These are phyloP conservation scores for Cercophora samala DNA, from an alignment of 495 filamentous ascomycete genomes.

Conservation along the genomic window DNA sequence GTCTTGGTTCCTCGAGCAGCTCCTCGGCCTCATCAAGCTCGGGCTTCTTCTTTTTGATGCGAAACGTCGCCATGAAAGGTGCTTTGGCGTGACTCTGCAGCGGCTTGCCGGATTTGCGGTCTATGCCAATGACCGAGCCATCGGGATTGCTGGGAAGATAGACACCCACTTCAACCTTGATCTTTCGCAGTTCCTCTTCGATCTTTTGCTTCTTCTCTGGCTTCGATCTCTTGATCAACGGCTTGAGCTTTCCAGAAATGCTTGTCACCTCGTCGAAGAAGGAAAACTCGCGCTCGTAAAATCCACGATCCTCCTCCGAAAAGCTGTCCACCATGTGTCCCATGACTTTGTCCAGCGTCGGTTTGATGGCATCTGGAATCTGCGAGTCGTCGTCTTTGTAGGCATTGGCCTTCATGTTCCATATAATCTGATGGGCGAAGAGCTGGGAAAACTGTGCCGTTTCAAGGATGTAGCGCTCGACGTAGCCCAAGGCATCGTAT, in stretches of 20 bases:
- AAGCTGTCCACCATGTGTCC: constrained; percentile 78
- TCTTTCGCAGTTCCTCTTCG: constrained; percentile 94
- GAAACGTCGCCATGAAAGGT: constrained; percentile 97
- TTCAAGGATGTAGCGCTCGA: constrained; percentile 93
- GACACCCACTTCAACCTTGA: constrained; percentile 92
- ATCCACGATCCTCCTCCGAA: constrained; percentile 67
- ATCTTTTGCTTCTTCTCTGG: constrained; percentile 99
- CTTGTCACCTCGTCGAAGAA: constrained; percentile 98
- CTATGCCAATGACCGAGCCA: constrained; percentile 93
- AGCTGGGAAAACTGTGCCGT: constrained; percentile 93
- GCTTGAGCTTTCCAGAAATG: constrained; percentile 91
- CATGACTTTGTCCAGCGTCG: constrained; percentile 87
- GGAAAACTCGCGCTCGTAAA: constrained; percentile 92
- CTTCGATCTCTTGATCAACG: constrained; percentile 88
- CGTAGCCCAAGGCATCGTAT: constrained; percentile 91
- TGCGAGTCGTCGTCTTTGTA: constrained; percentile 95
- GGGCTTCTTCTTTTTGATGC: constrained; percentile 76
- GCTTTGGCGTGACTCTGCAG: constrained; percentile 97
- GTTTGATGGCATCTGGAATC: constrained; percentile 88
- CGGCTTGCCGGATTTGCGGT: constrained; percentile 94
- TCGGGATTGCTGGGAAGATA: constrained; percentile 97
- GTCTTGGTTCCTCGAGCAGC: constrained; percentile 31
- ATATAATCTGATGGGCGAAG: constrained; percentile 98
- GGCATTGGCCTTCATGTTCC: constrained; percentile 99
- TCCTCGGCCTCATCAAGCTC: constrained; percentile 48